Base-by-base conservation (phyloP, 768 basidiomycete species). In the Serendipita sp. region DNA sequence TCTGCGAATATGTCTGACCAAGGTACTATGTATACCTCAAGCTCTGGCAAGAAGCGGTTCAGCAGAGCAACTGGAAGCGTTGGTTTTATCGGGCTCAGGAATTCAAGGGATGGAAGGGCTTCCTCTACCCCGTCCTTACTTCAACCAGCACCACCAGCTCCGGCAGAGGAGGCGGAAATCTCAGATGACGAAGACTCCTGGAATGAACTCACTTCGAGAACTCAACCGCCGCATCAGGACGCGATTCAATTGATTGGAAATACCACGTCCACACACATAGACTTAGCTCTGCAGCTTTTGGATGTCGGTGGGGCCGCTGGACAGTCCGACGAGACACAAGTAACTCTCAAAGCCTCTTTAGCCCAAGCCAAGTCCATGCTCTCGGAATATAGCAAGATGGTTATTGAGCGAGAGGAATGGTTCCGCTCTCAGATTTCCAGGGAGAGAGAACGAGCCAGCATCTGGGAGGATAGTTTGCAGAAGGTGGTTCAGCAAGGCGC, bases 381-480 rank as follows among this genome's bases (percentile, higher is more conserved):
- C n/a, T 74, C 73, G 60, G 84, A 87, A 63, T 90, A 88, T 67
- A 74, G 82, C 1, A 72, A 78, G 45, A 88, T 93, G 82, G 76
- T 79, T 3, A 76, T 77, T 62, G 84, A 86, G 63, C 78, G 94
- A n/a, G 94, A 96, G 66, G 79, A 80, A 56, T 96, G 86, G 80
- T 93, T 82, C 76, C 78, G 77, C 62, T 73, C 76, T 31, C 80
- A 82, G 67, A 74, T 92, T 9, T 79, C 79, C 65, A 79, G 80
- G 26, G 88, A 91, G 69, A 76, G 78, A 53, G 75, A 79, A 66
- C 76, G 83, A 26, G 82, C 84, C 68, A 74, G 70, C 11, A 75
- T 92, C 28, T 97, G 94, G 94, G 93, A 95, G 73, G 86, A 91
- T 73, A 94, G 88, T 71, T 72, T 97, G 69, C 82, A 85, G 62